phyloP scores from a whole-genome alignment of 208 protist species.

The Herpetomonas samuelpessoai region DNA sequence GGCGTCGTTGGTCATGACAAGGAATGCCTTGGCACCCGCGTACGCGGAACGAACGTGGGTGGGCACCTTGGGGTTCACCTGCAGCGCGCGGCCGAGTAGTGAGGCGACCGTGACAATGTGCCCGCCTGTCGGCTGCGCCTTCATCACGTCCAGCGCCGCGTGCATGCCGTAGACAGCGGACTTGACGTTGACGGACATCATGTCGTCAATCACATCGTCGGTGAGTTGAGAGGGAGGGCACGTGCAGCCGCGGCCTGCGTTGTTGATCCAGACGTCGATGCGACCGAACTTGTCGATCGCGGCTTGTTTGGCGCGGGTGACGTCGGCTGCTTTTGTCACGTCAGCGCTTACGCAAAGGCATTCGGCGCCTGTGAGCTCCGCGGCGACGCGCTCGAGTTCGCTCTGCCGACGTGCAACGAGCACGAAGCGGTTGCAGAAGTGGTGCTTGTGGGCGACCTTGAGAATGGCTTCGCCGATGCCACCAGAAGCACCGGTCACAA shows the following conservation, averaged over 20 bases:
- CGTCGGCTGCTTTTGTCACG: conserved; percentile 9
- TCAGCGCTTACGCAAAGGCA: conserved; percentile 5
- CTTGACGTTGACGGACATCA: conserved; percentile 18
- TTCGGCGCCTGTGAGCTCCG: conserved; percentile 1
- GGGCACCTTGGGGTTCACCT: conserved; percentile 6
- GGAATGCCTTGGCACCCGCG: conserved; percentile 9
- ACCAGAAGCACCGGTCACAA: conserved; percentile 13
- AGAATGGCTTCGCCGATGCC: conserved; percentile 17
- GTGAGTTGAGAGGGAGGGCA: not conserved
- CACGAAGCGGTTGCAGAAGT: conserved; percentile 7
- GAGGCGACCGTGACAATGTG: conserved; percentile 13
- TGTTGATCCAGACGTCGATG: conserved; percentile 18
- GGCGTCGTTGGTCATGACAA: conserved; percentile 6
- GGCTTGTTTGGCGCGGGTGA: not conserved
- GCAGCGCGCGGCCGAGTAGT: conserved; percentile 11
- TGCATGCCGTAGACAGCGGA: conserved; percentile 11
- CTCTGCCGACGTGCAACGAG: conserved; percentile 11
- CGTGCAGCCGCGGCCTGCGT: conserved; percentile 13
- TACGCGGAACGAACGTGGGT: conserved; percentile 11
- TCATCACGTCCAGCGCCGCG: conserved; percentile 6
- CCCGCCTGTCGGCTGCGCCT: conserved; percentile 1
- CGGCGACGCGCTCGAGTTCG: conserved; percentile 10
- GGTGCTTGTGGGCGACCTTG: not conserved
- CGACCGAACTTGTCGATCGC: conserved; percentile 13
- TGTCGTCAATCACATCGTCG: conserved; percentile 11